A percentile compares a stretch with the other conserved stretches of the same genome.
Conservation (phyloP, 169 alveolate genomes). For the Perkinsus marinus region DNA sequence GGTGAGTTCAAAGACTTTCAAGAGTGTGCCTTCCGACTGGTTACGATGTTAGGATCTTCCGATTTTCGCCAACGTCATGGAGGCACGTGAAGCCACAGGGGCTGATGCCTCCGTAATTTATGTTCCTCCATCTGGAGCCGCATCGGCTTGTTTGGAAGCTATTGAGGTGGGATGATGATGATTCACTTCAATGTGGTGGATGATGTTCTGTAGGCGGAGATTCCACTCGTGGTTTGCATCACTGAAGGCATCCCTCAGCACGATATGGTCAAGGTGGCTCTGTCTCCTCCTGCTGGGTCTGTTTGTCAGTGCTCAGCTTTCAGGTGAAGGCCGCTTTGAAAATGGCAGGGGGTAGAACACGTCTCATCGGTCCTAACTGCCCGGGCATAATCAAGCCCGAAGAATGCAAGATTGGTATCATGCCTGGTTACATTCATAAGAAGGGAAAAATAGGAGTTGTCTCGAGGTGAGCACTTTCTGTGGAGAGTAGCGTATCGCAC, state of each 20-base stretch:
- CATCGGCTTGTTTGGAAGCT: conserved; percentile 82
- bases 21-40: conserved; percentile 30
- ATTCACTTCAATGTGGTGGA: neutral
- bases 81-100: conserved; percentile 43
- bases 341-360: conserved; percentile 50
- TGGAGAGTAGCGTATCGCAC: neutral
- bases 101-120: conserved; percentile 83
- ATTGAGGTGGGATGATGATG: conserved; percentile 34
- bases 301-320: conserved; percentile 23
- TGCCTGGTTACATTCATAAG: conserved; percentile 92
- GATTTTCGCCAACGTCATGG: conserved; percentile 36
- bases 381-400: conserved; percentile 96
- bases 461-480: no score
- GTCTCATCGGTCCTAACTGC: conserved; percentile 95
- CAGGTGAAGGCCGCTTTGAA: conserved; percentile 36
- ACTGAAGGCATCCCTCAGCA: conserved; percentile 95
- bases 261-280: conserved; percentile 87
- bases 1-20: neutral
- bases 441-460: conserved; percentile 66
- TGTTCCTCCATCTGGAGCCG: conserved; percentile 91
- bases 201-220: conserved; percentile 57
- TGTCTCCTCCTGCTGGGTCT: no score
- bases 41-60: conserved; percentile 23
- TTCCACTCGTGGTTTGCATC: conserved; percentile 83
- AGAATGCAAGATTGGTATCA: conserved; percentile 95